Evolutionary conservation across 2,329 filamentous ascomycete genomes (phyloP).

Genomic region (Cladobotryum protrusum): DNA sequence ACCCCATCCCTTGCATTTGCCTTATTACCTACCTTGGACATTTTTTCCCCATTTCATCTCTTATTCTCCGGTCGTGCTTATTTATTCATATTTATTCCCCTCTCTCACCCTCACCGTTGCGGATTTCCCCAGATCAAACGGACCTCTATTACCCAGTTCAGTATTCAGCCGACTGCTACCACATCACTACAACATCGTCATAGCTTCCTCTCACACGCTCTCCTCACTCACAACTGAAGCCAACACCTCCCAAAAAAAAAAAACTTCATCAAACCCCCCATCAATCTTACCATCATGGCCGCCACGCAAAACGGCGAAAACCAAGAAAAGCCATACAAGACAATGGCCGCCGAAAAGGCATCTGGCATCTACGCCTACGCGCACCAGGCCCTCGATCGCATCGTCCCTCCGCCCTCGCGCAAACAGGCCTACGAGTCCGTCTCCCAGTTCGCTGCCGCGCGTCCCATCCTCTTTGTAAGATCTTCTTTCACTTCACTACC

Average conservation of each 20-base stretch:
- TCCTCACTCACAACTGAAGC: neutral
- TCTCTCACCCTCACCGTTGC: neutral
- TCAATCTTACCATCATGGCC: neutral
- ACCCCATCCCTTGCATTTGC: too few relatives aligned
- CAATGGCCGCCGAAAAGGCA: slow-evolving; percentile 22
- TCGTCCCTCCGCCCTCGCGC: slow-evolving; percentile 56
- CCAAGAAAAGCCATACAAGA: neutral
- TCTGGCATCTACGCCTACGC: slow-evolving; percentile 33
- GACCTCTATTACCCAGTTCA: neutral
- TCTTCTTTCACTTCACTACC: neutral
- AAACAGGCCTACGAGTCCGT: slow-evolving; percentile 48
- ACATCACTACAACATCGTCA: neutral
- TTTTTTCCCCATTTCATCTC: too few relatives aligned
- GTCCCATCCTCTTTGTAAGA: slow-evolving; percentile 65
- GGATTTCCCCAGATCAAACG: neutral
- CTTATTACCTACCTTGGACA: too few relatives aligned
- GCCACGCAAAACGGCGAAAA: neutral
- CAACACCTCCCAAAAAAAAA: neutral
- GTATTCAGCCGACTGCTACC: neutral
- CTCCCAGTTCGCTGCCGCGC: slow-evolving; percentile 51
- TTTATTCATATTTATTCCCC: too few relatives aligned
- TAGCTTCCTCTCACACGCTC: neutral
- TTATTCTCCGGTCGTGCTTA: too few relatives aligned
- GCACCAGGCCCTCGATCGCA: slow-evolving; percentile 40
- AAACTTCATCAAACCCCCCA: too few relatives aligned